Evolutionary conservation across 352 stramenopile genomes (phyloP).

Genomic region (Salisapilia sapeloensis): DNA sequence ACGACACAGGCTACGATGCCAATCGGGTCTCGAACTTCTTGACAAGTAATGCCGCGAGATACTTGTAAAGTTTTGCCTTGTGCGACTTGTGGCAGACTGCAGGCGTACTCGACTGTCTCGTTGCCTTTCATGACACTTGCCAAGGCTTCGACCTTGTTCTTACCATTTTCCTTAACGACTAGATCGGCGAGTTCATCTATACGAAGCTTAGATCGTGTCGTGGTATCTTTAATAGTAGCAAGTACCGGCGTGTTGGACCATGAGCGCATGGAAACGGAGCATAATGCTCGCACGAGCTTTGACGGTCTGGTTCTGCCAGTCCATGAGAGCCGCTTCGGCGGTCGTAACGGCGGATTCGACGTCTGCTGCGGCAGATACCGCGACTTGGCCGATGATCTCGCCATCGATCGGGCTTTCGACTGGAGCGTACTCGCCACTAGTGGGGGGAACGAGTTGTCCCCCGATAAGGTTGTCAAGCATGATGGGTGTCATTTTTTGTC

Average conservation of each 20-base stretch:
- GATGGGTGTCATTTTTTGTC: constrained; percentile 2
- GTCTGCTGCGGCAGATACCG: constrained; percentile 65
- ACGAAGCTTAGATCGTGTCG: not conserved
- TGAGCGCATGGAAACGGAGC: constrained; percentile 91
- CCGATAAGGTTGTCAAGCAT: constrained; percentile 54
- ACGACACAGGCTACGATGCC: constrained; percentile 87
- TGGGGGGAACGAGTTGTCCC: constrained; percentile 30
- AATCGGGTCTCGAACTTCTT: constrained; percentile 85
- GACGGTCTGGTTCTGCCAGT: constrained; percentile 85
- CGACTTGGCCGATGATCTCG: constrained; percentile 60
- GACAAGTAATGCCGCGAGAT: constrained; percentile 85
- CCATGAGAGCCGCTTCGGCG: constrained; percentile 69
- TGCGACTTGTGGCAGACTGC: constrained; percentile 80
- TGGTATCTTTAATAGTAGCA: not conserved
- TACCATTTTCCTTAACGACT: constrained; percentile 93
- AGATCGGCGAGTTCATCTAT: constrained; percentile 83
- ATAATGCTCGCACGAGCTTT: constrained; percentile 92
- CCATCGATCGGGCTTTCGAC: constrained; percentile 49
- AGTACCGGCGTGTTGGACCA: constrained; percentile 67
- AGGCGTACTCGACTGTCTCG: constrained; percentile 96
- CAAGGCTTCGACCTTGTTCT: constrained; percentile 95
- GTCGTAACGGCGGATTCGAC: constrained; percentile 71
- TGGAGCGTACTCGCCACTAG: constrained; percentile 20
- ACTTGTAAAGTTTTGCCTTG: constrained; percentile 81
- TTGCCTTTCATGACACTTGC: constrained; percentile 95